Percentiles rank a stretch among this genome's conserved stretches.
These are phyloP conservation scores for Aulographum hederae DNA, from an alignment of 2,329 filamentous ascomycete species.

Conservation along the genomic window DNA sequence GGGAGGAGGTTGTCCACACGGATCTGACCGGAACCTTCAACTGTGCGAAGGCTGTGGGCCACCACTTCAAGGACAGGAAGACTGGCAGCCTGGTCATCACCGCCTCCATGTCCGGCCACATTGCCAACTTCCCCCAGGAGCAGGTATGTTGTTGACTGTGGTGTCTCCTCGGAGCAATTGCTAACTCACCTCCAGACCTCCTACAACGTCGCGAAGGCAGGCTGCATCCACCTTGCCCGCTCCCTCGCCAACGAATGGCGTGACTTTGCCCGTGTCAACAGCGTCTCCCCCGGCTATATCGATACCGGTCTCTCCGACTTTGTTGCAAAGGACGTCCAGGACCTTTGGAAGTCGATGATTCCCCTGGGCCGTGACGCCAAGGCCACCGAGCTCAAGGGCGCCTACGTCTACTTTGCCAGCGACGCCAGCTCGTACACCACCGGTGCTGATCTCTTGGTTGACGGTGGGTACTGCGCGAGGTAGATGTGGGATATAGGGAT, in stretches of 20 bases:
- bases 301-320: conserved; percentile 32
- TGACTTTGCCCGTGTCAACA: conserved; percentile 50
- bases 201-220: conserved; percentile 16
- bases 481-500: not conserved
- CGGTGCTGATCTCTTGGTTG: conserved; percentile 30
- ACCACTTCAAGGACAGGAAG: conserved; percentile 21
- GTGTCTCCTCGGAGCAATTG: too few species aligned
- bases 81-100: conserved; percentile 47
- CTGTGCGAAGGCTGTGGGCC: conserved; percentile 73
- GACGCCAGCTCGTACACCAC: conserved; percentile 33
- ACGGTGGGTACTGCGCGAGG: conserved; percentile 23
- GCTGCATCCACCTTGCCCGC: conserved; percentile 1
- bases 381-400: conserved; percentile 38
- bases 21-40: conserved; percentile 80
- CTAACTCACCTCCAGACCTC: too few species aligned
- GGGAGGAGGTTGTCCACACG: conserved; percentile 62
- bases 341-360: conserved; percentile 41
- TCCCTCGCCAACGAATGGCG: conserved; percentile 49
- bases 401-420: conserved; percentile 35
- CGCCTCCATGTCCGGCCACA: conserved; percentile 58
- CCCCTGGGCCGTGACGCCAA: conserved; percentile 42
- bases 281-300: conserved; percentile 36
- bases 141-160: too few species aligned
- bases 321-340: conserved; percentile 29
- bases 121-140: conserved; percentile 68